Conservation (phyloP, 2,329 filamentous ascomycete species). For the Sclerotinia subarctica region DNA sequence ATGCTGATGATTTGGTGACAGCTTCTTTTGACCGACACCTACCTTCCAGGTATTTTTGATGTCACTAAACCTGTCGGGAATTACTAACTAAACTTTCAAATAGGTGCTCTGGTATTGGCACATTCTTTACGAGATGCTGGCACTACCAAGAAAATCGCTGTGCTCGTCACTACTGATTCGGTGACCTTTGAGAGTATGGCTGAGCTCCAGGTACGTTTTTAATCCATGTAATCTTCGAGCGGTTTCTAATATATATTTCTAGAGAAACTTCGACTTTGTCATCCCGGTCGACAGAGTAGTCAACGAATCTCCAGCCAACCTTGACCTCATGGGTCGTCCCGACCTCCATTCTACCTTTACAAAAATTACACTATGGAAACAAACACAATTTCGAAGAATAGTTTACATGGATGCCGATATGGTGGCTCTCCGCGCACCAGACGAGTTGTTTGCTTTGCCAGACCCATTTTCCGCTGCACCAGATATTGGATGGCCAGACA, state of each 20-base stretch:
- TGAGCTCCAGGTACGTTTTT: constrained; percentile 66
- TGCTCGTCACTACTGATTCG: constrained; percentile 76
- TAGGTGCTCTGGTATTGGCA: constrained; percentile 83
- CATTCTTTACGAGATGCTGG: constrained; percentile 92
- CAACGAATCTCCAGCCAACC: constrained; percentile 74
- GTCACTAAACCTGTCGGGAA: constrained; percentile 19
- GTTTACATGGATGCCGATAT: constrained; percentile 95
- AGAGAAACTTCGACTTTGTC: constrained; percentile 84
- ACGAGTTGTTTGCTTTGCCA: constrained; percentile 77
- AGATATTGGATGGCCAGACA: constrained; percentile 96
- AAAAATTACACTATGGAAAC: constrained; percentile 92
- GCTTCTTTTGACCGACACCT: constrained; percentile 89
- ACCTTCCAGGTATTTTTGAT: constrained; percentile 72
- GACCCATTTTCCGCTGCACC: constrained; percentile 70
- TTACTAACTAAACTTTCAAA: constrained; percentile 30
- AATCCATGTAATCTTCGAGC: neutral
- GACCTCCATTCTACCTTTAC: constrained; percentile 93
- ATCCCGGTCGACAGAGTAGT: constrained; percentile 78
- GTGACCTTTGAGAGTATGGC: constrained; percentile 72
- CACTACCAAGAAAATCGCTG: constrained; percentile 79
- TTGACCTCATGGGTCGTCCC: constrained; percentile 85
- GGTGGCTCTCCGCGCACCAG: constrained; percentile 83
- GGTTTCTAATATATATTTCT: constrained; percentile 26
- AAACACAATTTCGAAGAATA: constrained; percentile 84
- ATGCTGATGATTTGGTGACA: constrained; percentile 42